Conservation (phyloP, 345 rosid species). For the Brassica nigra region DNA sequence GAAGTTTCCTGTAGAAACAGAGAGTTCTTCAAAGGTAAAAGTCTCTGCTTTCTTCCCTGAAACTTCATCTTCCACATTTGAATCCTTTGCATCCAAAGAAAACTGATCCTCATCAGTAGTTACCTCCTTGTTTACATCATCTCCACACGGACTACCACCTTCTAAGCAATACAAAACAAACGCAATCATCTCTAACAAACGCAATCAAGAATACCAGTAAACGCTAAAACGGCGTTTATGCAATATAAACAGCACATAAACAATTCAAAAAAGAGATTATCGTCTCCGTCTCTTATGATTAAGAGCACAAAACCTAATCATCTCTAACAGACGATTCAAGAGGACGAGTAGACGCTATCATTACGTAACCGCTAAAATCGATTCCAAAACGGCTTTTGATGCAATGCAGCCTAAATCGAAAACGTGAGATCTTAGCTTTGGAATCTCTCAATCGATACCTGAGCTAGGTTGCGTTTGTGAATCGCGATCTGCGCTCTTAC, state of each 20-base stretch:
- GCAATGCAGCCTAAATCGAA: neutral
- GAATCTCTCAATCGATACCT: neutral
- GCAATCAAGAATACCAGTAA: no score
- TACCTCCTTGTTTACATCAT: slow-evolving; percentile 41
- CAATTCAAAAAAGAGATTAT: neutral
- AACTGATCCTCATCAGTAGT: slow-evolving; percentile 45
- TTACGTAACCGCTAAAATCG: neutral
- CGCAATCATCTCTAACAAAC: no score
- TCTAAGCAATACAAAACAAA: neutral
- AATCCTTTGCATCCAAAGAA: slow-evolving; percentile 45
- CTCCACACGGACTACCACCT: slow-evolving; percentile 42
- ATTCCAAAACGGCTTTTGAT: neutral
- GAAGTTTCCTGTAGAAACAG: slow-evolving; percentile 54
- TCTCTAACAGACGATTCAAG: neutral
- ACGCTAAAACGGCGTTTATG: no score
- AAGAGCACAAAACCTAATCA: neutral
- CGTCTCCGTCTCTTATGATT: no score
- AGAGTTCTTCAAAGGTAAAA: slow-evolving; percentile 60
- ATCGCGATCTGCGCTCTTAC: neutral
- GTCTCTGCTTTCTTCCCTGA: slow-evolving; percentile 49
- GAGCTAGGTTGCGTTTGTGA: slow-evolving; percentile 14
- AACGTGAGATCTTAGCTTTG: neutral
- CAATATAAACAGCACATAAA: slow-evolving; percentile 1
- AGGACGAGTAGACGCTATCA: neutral
- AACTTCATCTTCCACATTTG: slow-evolving; percentile 47